Evolutionary conservation across 441 rosid genomes (phyloP).

Genomic region (Viola pubescens): DNA sequence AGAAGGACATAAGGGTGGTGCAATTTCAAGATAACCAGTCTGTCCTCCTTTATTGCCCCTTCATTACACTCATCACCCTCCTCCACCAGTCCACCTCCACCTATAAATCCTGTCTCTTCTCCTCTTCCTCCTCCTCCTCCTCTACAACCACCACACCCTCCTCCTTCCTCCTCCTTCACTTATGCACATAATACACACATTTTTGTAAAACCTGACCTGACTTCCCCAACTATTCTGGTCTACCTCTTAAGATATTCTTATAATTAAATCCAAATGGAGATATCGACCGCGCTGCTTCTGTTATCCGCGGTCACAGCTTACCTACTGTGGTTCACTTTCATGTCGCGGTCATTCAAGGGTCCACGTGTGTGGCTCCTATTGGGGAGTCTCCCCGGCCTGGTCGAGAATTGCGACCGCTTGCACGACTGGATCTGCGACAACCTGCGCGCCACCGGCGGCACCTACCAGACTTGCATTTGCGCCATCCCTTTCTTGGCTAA

Average conservation of each 20-base stretch:
- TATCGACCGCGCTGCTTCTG: slow-evolving; percentile 49
- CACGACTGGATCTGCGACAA: slow-evolving; percentile 98
- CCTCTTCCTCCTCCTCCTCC: slow-evolving; percentile 8
- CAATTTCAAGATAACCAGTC: slow-evolving; percentile 43
- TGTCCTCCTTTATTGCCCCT: slow-evolving; percentile 47
- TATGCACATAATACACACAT: not conserved
- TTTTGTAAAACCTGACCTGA: too few species aligned
- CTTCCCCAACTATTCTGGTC: slow-evolving; percentile 1
- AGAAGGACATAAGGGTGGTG: slow-evolving; percentile 17
- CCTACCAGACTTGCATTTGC: slow-evolving; percentile 95
- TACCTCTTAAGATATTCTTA: not conserved
- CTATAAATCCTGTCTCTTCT: slow-evolving; percentile 49
- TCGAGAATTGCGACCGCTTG: slow-evolving; percentile 80
- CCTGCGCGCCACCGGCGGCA: slow-evolving; percentile 87
- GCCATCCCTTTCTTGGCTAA: slow-evolving; percentile 70
- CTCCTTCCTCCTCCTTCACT: slow-evolving; percentile 2
- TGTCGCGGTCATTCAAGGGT: slow-evolving; percentile 75
- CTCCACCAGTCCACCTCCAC: slow-evolving; percentile 37
- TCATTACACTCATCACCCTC: slow-evolving; percentile 11
- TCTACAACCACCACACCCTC: slow-evolving; percentile 3
- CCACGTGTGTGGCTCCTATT: slow-evolving; percentile 86
- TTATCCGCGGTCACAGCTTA: slow-evolving; percentile 64
- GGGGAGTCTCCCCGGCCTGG: slow-evolving; percentile 89
- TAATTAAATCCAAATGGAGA: slow-evolving; percentile 40
- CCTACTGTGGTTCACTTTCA: slow-evolving; percentile 78